These are phyloP conservation scores for Boletus pseudopeckii DNA, from an alignment of 768 basidiomycete species.

Conservation along the genomic window DNA sequence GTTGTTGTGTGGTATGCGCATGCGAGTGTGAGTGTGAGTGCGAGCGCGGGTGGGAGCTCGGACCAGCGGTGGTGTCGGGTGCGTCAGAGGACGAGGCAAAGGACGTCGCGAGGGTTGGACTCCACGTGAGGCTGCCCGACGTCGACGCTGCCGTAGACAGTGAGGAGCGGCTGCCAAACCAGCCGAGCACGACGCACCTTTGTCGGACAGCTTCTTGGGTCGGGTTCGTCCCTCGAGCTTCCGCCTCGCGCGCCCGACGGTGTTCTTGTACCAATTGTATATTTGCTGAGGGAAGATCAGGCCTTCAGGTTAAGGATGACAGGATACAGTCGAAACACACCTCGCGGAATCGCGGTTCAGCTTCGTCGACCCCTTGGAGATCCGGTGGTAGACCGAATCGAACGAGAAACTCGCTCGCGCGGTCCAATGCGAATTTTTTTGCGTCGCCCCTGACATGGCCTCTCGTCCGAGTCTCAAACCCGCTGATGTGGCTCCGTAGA, in stretches of 20 bases:
- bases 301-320: neutral
- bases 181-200: slow-evolving; percentile 33
- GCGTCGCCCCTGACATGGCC: slow-evolving; percentile 64
- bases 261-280: slow-evolving; percentile 75
- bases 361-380: slow-evolving; percentile 52
- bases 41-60: slow-evolving; percentile 31
- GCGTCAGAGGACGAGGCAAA: slow-evolving; percentile 31
- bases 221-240: slow-evolving; percentile 55
- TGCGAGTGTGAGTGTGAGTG: slow-evolving; percentile 5
- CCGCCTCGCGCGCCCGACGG: slow-evolving; percentile 56
- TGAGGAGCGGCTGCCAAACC: neutral
- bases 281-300: slow-evolving; percentile 45
- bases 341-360: slow-evolving; percentile 60
- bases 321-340: slow-evolving; percentile 28
- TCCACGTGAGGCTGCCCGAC: slow-evolving; percentile 36
- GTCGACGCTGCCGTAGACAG: slow-evolving; percentile 8
- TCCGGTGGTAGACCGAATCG: slow-evolving; percentile 57
- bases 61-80: slow-evolving; percentile 21
- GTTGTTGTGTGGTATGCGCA: slow-evolving; percentile 5
- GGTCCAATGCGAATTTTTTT: slow-evolving; percentile 64
- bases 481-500: slow-evolving; percentile 48
- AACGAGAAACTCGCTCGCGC: slow-evolving; percentile 57
- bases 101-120: slow-evolving; percentile 35
- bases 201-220: slow-evolving; percentile 49
- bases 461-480: slow-evolving; percentile 58